A percentile compares a stretch with the other conserved stretches of the same genome.
phyloP scores from a whole-genome alignment of 495 filamentous ascomycete genomes.

The Penicillium steckii region DNA sequence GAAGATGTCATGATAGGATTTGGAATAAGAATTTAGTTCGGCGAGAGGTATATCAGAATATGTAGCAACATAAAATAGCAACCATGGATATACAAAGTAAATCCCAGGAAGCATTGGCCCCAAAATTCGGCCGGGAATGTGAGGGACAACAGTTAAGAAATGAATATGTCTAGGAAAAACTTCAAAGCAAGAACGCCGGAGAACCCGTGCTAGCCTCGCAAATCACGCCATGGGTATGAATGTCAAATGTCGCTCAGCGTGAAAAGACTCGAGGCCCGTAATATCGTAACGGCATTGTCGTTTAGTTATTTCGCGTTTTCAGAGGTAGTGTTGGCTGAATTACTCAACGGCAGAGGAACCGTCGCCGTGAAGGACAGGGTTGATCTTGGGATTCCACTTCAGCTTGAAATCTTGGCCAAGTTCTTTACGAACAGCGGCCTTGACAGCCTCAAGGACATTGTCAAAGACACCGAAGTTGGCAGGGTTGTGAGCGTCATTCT shows the following conservation, averaged over 20 bases:
- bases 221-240: slow-evolving; percentile 2
- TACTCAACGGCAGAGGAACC: slow-evolving; percentile 55
- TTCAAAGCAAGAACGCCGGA: slow-evolving; percentile 7
- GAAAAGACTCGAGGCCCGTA: slow-evolving; percentile 6
- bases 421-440: slow-evolving; percentile 53
- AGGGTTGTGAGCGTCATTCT: slow-evolving; percentile 57
- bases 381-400: slow-evolving; percentile 59
- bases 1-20: no score
- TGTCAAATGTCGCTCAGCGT: slow-evolving; percentile 16
- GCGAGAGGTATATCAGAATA: background rate
- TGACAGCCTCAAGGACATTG: slow-evolving; percentile 55
- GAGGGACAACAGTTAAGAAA: slow-evolving; percentile 13
- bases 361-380: slow-evolving; percentile 61
- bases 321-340: slow-evolving; percentile 5
- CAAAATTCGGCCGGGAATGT: slow-evolving; percentile 9
- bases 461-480: slow-evolving; percentile 58
- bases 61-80: background rate
- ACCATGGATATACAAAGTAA: background rate
- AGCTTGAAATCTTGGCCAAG: slow-evolving; percentile 57
- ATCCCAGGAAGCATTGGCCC: background rate
- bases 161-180: slow-evolving; percentile 20
- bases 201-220: slow-evolving; percentile 9
- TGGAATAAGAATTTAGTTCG: no score
- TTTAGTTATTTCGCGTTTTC: background rate
- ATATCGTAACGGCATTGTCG: slow-evolving; percentile 8